A percentile compares a stretch with the other conserved stretches of the same genome.
Evolutionary conservation across 1,284 basidiomycete species (phyloP).

Genomic region (Sporisorium graminicola): DNA sequence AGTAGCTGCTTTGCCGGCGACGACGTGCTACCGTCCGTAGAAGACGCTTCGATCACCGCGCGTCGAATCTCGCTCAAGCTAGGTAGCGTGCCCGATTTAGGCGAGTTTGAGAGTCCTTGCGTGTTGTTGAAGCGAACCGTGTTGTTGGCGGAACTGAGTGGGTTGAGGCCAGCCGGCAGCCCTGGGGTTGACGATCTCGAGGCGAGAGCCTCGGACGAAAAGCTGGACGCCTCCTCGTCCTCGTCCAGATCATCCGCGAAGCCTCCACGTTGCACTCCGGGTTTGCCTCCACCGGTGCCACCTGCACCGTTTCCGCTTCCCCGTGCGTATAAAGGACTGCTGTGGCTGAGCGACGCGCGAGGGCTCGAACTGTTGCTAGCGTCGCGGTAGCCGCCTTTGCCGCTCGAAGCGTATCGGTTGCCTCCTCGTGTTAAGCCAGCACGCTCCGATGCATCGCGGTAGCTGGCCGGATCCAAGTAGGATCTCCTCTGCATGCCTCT

Average conservation of each 20-base stretch:
- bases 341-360: constrained; percentile 30
- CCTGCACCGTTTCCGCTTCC: constrained; percentile 1
- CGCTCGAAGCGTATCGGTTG: constrained; percentile 18
- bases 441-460: constrained; percentile 39
- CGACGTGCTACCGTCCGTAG: constrained; percentile 26
- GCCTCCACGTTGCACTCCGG: constrained; percentile 16
- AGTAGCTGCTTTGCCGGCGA: constrained; percentile 57
- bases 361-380: constrained; percentile 39
- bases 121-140: constrained; percentile 6
- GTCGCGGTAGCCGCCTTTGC: constrained; percentile 40
- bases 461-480: constrained; percentile 28
- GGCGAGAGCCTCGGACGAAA: constrained; percentile 31
- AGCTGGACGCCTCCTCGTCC: constrained; percentile 36
- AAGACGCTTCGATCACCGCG: constrained; percentile 39
- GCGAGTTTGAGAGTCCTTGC: constrained; percentile 13
- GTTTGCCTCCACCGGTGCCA: not conserved
- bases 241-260: constrained; percentile 55
- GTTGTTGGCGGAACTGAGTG: constrained; percentile 10
- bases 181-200: constrained; percentile 35
- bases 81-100: constrained; percentile 9
- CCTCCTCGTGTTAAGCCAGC: constrained; percentile 38
- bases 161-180: constrained; percentile 8
- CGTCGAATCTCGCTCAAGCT: constrained; percentile 45
- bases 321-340: constrained; percentile 19
- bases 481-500: constrained; percentile 34